These are phyloP conservation scores for Hypomyces rosellus DNA, from an alignment of 2,329 filamentous ascomycete genomes.

Conservation along the genomic window DNA sequence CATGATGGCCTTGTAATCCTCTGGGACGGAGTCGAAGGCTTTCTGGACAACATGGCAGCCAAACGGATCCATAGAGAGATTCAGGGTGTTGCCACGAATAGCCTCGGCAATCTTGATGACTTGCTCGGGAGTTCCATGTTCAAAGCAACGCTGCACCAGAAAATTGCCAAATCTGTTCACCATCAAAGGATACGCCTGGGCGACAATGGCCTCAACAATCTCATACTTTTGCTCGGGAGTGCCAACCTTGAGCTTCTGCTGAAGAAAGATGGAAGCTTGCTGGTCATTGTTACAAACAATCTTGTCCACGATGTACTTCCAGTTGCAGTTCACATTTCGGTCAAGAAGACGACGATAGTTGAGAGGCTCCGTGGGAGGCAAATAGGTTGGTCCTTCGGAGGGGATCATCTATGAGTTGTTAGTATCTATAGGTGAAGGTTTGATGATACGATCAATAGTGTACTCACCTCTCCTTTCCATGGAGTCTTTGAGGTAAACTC, in stretches of 20 bases:
- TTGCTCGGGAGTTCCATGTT: constrained; percentile 92
- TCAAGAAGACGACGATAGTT: constrained; percentile 95
- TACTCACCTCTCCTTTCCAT: constrained; percentile 50
- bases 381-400: constrained; percentile 65
- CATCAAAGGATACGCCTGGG: constrained; percentile 93
- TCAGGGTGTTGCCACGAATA: constrained; percentile 89
- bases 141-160: constrained; percentile 95
- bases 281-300: constrained; percentile 99
- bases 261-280: constrained; percentile 96
- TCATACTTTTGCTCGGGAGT: constrained; percentile 94
- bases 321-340: constrained; percentile 94
- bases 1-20: constrained; percentile 97
- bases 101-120: constrained; percentile 90
- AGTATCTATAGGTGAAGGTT: constrained; percentile 5
- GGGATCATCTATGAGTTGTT: constrained; percentile 35
- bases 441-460: constrained; percentile 15
- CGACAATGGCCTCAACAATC: constrained; percentile 93
- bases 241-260: constrained; percentile 97
- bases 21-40: constrained; percentile 94
- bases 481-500: constrained; percentile 58
- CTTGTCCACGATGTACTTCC: constrained; percentile 99
- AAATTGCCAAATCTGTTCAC: constrained; percentile 99
- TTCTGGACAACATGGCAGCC: constrained; percentile 98
- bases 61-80: constrained; percentile 96
- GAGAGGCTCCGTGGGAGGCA: constrained; percentile 82